Conservation (phyloP, 768 basidiomycete genomes). For the Strobilomyces dryophilus region DNA sequence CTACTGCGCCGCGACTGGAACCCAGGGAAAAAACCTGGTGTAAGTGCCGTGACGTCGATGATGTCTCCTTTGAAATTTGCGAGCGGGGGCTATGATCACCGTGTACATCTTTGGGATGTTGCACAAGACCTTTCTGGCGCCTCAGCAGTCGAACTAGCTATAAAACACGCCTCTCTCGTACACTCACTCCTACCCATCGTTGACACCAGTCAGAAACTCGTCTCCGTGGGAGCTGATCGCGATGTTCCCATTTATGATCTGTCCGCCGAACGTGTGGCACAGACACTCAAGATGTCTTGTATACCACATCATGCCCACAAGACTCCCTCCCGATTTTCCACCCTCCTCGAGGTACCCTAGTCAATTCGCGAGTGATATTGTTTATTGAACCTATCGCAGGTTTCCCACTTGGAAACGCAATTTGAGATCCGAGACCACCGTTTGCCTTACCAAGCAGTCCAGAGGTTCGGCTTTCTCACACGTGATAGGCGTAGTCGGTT, state of each 20-base stretch:
- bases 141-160: constrained; percentile 29
- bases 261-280: constrained; percentile 40
- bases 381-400: constrained; percentile 25
- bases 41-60: constrained; percentile 41
- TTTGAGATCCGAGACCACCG: constrained; percentile 51
- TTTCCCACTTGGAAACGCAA: constrained; percentile 48
- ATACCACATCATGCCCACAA: constrained; percentile 41
- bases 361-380: neutral
- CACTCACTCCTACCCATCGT: constrained; percentile 41
- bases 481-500: constrained; percentile 39
- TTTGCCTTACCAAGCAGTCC: constrained; percentile 31
- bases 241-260: constrained; percentile 44
- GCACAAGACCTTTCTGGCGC: constrained; percentile 31
- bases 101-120: constrained; percentile 45
- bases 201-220: constrained; percentile 44
- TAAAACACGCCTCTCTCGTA: constrained; percentile 41
- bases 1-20: constrained; percentile 30
- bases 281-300: constrained; percentile 40
- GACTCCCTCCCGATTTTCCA: constrained; percentile 36
- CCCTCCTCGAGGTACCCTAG: constrained; percentile 40
- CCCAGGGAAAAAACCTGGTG: constrained; percentile 36
- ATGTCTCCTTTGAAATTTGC: constrained; percentile 40
- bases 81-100: constrained; percentile 48
- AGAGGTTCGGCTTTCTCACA: constrained; percentile 42
- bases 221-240: constrained; percentile 48